These are phyloP conservation scores for Kazachstania sp. DNA, from an alignment of 1,139 yeast species.

Conservation along the genomic window DNA sequence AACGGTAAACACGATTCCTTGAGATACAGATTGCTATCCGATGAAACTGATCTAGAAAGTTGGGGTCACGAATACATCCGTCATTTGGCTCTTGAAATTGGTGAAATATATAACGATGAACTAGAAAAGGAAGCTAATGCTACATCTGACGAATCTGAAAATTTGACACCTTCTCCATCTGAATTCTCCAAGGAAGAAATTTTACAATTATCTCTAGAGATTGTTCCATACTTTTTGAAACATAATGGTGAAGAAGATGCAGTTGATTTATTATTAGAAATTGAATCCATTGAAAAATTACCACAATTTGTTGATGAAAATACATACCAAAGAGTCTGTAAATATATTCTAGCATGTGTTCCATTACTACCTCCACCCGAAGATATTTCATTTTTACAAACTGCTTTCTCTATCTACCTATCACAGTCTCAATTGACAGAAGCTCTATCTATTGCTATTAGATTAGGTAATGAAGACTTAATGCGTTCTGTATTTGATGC, in stretches of 20 bases:
- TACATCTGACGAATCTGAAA: constrained; percentile 14
- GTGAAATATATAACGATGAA: constrained; percentile 68
- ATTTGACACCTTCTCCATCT: constrained; percentile 9
- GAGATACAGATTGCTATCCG: constrained; percentile 66
- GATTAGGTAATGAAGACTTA: constrained; percentile 73
- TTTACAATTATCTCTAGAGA: constrained; percentile 58
- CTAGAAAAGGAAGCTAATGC: constrained; percentile 47
- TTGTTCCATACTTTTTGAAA: constrained; percentile 82
- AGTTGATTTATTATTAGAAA: constrained; percentile 81
- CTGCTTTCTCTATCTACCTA: constrained; percentile 84
- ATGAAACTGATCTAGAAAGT: constrained; percentile 55
- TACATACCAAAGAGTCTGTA: constrained; percentile 82
- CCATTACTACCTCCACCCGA: constrained; percentile 95
- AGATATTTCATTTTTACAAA: constrained; percentile 73
- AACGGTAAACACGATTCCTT: constrained; percentile 75
- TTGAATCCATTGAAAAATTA: constrained; percentile 77
- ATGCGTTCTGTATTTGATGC: constrained; percentile 71
- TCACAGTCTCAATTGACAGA: constrained; percentile 76
- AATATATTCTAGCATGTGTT: constrained; percentile 91
- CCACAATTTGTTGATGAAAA: constrained; percentile 78
- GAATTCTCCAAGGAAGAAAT: constrained; percentile 38
- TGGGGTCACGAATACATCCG: constrained; percentile 99
- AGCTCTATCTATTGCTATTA: constrained; percentile 81
- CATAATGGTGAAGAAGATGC: constrained; percentile 99
- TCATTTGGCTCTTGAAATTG: constrained; percentile 90